Evolutionary conservation across 208 protist genomes (phyloP), one percentile per base, ranked within the genome.

Genomic region (Trypanosoma lewisi): DNA sequence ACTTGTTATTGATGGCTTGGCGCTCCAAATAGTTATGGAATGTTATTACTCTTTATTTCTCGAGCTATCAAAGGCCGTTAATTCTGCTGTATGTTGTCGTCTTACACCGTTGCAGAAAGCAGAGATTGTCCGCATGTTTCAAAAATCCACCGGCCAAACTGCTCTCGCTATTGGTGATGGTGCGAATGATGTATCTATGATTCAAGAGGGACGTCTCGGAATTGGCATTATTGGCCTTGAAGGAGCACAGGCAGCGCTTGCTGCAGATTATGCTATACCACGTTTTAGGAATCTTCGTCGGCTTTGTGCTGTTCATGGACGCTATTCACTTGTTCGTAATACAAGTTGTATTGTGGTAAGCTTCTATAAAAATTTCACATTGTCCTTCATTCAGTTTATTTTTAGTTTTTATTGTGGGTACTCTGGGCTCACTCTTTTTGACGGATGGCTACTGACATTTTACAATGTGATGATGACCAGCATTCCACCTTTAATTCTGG

Each of bases 171-270:
- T 99, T 70, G 98, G 98, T 45, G 98, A 99, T 74, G 98, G 98
- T 55, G 97, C 97, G 8, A 99, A 99, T 65, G 98, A 99, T 75
- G 98, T 99, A 5, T 81, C 82, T 17, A 99, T 99, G 98, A 96
- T 94, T 42, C 87, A 95, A 68, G 82, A 95, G 34, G 94, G 92
- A 0, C 77, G 96, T n/a, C 85, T 99, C 17, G 97, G 97, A 27
- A 66, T 99, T 21, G 98, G 97, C 59, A 98, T 99, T 44, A 91
- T 94, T 54, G 97, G 98, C 0, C 80, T 97, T 42, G 98, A 99
- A 59, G 98, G 98, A 2, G 73, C 85, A n/a, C 97, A 99, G 70
- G 98, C 97, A 0, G 95, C 84, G 1, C 77, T 95, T 0, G 87
- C 92, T 5, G 85, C 89, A 2, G 97, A 99, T 67, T 99, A 96